These are phyloP conservation scores for Blastobotrys parvus DNA, from an alignment of 805 yeast species.

Conservation along the genomic window DNA sequence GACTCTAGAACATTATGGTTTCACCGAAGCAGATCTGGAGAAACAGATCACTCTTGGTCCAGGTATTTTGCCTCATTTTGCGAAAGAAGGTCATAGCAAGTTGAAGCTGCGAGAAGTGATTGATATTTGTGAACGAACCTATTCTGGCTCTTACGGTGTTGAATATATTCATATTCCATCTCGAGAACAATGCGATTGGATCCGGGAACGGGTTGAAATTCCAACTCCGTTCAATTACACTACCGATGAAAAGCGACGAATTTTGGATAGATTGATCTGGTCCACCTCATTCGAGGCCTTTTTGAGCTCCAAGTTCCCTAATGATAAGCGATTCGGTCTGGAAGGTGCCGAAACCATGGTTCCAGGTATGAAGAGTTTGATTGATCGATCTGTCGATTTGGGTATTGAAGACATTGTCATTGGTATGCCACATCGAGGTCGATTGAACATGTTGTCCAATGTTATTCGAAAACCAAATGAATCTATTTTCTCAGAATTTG, in stretches of 20 bases:
- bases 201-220: conserved; percentile 91
- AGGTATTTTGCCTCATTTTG: conserved; percentile 91
- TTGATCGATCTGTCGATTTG: conserved; percentile 75
- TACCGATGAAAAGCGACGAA: conserved; percentile 88
- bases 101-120: conserved; percentile 75
- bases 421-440: conserved; percentile 99
- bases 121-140: conserved; percentile 67
- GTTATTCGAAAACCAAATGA: conserved; percentile 98
- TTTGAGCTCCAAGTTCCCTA: conserved; percentile 92
- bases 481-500: conserved; percentile 92
- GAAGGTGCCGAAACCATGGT: conserved; percentile 97
- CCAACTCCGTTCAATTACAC: conserved; percentile 79
- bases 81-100: conserved; percentile 51
- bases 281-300: conserved; percentile 88
- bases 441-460: conserved; percentile 94
- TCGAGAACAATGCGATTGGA: conserved; percentile 95
- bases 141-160: conserved; percentile 84
- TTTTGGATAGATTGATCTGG: conserved; percentile 95
- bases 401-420: conserved; percentile 95
- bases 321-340: conserved; percentile 95
- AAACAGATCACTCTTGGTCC: conserved; percentile 89
- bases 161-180: conserved; percentile 97
- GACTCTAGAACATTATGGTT: conserved; percentile 86
- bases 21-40: conserved; percentile 76
- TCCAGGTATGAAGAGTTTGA: conserved; percentile 93